phyloP scores from a whole-genome alignment of 345 rosid genomes.

The Arabis hirsuta region DNA sequence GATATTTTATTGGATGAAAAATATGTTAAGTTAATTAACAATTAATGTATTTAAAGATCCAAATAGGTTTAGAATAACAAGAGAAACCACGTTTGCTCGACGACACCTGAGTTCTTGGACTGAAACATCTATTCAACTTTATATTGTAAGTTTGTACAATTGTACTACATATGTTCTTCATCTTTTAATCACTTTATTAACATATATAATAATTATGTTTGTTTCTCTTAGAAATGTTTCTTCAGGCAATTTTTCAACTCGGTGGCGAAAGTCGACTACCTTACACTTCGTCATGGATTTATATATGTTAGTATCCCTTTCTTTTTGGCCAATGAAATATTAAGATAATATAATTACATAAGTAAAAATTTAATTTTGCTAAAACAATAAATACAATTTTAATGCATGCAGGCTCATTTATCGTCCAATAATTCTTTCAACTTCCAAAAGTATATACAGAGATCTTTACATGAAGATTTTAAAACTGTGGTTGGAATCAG shows the following conservation, averaged over 20 bases:
- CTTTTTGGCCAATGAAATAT: too few relatives aligned
- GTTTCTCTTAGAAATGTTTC: conserved; percentile 65
- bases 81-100: conserved; percentile 77
- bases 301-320: conserved; percentile 49
- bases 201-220: background rate
- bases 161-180: background rate
- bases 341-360: too few relatives aligned
- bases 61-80: conserved; percentile 58
- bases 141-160: conserved; percentile 53
- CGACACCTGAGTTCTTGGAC: conserved; percentile 60
- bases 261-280: conserved; percentile 75
- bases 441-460: conserved; percentile 72
- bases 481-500: conserved; percentile 79
- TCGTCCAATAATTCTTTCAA: conserved; percentile 54
- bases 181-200: background rate
- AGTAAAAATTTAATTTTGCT: too few relatives aligned
- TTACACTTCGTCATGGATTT: conserved; percentile 82
- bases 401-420: conserved; percentile 55
- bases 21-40: background rate
- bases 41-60: conserved; percentile 50
- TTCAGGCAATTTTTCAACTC: conserved; percentile 69
- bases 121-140: conserved; percentile 47
- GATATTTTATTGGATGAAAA: too few relatives aligned
- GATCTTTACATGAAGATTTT: conserved; percentile 82
- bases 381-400: too few relatives aligned